Base-by-base conservation (phyloP, 108 stramenopile genomes). In the Skeletonema menzelii region DNA sequence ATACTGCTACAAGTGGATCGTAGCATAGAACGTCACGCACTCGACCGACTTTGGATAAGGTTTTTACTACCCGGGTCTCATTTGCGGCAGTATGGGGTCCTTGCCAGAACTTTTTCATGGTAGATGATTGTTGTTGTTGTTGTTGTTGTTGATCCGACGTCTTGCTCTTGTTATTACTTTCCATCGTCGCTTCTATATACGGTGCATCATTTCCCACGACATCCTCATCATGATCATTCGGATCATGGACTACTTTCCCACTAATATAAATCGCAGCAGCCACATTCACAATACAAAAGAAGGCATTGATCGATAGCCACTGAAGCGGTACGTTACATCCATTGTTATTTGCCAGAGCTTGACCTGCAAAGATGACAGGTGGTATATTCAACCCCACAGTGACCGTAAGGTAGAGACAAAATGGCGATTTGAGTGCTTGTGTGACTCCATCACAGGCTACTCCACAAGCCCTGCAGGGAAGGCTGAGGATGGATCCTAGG, bases 21-120 rank as follows among this genome's bases (percentile, higher is more conserved):
- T 91, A 76, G 63, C 87, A 91, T n/a, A 91, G 65, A 34, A 88
- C 76, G 42, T 91, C 75, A 63, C 84, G 75, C n/a, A 84, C 75
- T 11, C 87, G 84, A 62, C 62, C 12, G 1, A 46, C 28, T 8
- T 59, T 75, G 24, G 69, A 37, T 22, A 80, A n/a, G 34, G 28
- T 44, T 31, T 67, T 63, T 49, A 79, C 70, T 37, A 82, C 63
- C 30, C 56, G 61, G 31, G 38, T 62, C 24, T 77, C 27, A 17
- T 67, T 14, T 53, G 71, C 19, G 15, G 13, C 14, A 5, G 22
- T 24, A 14, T 4, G 35, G 66, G 44, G 30, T 56, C 24, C 57
- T 13, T 11, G 12, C 67, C 56, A 65, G 24, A 65, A 70, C 53
- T 20, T 63, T 63, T 44, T 65, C 24, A 26, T 37, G 11, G 11